A percentile compares a stretch with the other conserved stretches of the same genome.
phyloP scores from a whole-genome alignment of 1,139 yeast genomes.

The Suhomyces guaymorum region DNA sequence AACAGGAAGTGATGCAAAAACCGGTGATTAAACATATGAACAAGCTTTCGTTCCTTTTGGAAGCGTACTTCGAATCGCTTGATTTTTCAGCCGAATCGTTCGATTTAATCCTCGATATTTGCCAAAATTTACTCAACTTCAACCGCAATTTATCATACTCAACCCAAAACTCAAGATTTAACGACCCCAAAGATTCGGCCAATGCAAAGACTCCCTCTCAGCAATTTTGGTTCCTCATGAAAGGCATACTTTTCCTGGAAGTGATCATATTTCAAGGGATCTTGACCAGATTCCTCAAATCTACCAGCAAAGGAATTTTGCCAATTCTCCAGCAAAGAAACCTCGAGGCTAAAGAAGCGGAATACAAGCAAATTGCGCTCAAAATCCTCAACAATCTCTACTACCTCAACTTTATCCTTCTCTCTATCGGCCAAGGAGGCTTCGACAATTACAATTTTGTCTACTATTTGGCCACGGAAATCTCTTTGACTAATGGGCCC shows the following conservation, averaged over 20 bases:
- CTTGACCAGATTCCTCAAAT: slow-evolving; percentile 37
- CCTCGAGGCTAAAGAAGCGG: slow-evolving; percentile 14
- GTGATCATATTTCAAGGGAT: slow-evolving; percentile 59
- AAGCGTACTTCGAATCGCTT: slow-evolving; percentile 30
- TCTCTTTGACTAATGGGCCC: slow-evolving; percentile 31
- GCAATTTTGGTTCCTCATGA: slow-evolving; percentile 41
- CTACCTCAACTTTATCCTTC: slow-evolving; percentile 54
- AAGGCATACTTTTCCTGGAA: slow-evolving; percentile 50
- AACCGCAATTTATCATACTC: slow-evolving; percentile 27
- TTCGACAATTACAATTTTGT: slow-evolving; percentile 70
- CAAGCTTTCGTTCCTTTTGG: slow-evolving; percentile 49
- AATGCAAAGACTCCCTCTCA: slow-evolving; percentile 18
- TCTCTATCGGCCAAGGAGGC: slow-evolving; percentile 67
- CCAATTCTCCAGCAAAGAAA: slow-evolving; percentile 12
- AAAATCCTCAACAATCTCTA: slow-evolving; percentile 50
- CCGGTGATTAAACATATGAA: slow-evolving; percentile 56
- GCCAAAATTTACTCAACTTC: slow-evolving; percentile 27
- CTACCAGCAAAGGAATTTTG: slow-evolving; percentile 15
- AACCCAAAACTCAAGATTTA: slow-evolving; percentile 27
- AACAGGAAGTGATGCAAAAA: slow-evolving; percentile 23
- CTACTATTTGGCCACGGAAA: slow-evolving; percentile 53
- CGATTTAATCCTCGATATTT: slow-evolving; percentile 22
- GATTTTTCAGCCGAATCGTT: slow-evolving; percentile 20
- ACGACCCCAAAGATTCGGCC: slow-evolving; percentile 19
- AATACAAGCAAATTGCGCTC: slow-evolving; percentile 34